Base-by-base conservation (phyloP, 768 basidiomycete genomes). In the Lentinula aciculospora region DNA sequence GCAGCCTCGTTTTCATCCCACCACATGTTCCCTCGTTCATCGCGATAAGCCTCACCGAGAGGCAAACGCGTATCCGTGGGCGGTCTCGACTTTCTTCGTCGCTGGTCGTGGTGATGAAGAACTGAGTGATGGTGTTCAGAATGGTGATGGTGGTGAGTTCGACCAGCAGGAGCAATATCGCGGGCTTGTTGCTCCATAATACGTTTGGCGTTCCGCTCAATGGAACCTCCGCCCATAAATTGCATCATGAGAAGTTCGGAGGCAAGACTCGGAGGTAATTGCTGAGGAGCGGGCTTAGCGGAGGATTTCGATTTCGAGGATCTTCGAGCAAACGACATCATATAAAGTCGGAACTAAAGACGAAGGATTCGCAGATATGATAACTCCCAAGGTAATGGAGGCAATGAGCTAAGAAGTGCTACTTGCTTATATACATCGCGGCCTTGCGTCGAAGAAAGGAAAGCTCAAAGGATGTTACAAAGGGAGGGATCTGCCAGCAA, bases 211-310 rank as follows among this genome's bases (percentile, higher is more conserved):
- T 76, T 72, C 23, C 65, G 58, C 32, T 75, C 70, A 60, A 71
- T 66, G 28, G 60, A 67, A 0, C 78, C 78, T 37, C 78, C 79
- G 44, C 75, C 78, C 19, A 68, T 51, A 39, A 79, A 68, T 64
- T 80, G 79, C 69, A 75, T 71, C 58, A 80, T 68, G 2, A 73
- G 77, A 40, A 79, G 69, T 55, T 80, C 77, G 34, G 72, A 71
- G 15, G 68, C 64, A 34, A 80, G 69, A 8, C 77, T 75, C 3
- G 76, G 65, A 67, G 76, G 65, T 13, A 76, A 63, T 19, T 49
- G 47, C 13, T 49, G 47, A 21, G 47, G 15, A 4, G 47, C 28
- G 2, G 47, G 47, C 12, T 23, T 23, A 4, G 42, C 7, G 10
- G 21, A 1, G 0, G 21, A 10, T 44, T 44, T 7, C 3, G 42